Conservation (phyloP, 192 early-diverging fungal species). For the Coemansia sp. region DNA sequence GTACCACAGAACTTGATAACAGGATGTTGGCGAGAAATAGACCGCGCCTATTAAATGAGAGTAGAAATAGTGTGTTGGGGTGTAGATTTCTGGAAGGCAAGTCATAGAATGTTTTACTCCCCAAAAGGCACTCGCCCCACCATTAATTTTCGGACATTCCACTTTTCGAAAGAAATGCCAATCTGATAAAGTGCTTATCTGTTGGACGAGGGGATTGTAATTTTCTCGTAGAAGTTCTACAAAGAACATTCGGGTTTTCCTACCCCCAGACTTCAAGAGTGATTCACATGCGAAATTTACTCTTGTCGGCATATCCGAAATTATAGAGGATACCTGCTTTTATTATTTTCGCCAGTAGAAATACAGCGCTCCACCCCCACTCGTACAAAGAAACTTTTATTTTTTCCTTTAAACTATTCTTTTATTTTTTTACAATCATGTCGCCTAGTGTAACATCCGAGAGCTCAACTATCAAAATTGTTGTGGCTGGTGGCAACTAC, state of each 20-base stretch:
- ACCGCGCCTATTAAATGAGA: neutral
- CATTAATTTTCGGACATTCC: conserved; percentile 1
- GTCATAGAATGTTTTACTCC: neutral
- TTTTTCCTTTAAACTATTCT: too few species aligned
- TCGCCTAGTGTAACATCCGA: neutral
- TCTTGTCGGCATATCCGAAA: neutral
- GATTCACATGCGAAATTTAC: neutral
- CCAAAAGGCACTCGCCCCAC: neutral
- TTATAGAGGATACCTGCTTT: neutral
- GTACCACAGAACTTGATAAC: neutral
- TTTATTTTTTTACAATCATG: too few species aligned
- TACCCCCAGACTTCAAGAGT: neutral
- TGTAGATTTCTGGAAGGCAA: neutral
- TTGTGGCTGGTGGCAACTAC: conserved; percentile 48
- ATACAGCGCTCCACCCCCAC: neutral
- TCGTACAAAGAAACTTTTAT: neutral
- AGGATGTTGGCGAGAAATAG: neutral
- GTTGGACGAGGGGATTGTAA: conserved; percentile 2
- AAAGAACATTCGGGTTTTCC: neutral
- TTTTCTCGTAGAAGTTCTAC: neutral
- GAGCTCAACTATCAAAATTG: conserved; percentile 12
- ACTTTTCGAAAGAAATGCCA: neutral
- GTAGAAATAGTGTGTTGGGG: neutral
- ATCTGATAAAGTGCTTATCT: conserved; percentile 10
- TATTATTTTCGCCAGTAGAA: neutral